These are phyloP conservation scores for Hygrocybe coccinea DNA, from an alignment of 768 basidiomycete genomes.

Conservation along the genomic window DNA sequence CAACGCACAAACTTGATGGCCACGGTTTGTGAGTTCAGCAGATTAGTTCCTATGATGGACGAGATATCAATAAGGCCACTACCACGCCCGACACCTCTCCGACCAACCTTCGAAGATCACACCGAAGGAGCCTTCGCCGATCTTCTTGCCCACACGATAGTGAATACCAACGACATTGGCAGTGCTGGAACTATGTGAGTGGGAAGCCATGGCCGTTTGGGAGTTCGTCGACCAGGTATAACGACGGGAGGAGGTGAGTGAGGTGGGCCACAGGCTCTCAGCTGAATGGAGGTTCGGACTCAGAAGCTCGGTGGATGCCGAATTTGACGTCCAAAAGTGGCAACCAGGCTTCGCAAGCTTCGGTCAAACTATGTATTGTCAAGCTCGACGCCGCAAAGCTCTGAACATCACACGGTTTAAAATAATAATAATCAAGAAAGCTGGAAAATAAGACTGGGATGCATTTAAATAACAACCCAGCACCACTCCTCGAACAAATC, in stretches of 20 bases:
- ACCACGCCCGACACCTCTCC: slow-evolving; percentile 8
- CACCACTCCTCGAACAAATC: no score
- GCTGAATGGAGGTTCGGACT: no score
- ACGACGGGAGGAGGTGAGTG: slow-evolving; percentile 19
- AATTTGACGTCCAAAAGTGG: neutral
- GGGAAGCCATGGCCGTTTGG: slow-evolving; percentile 55
- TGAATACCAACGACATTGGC: slow-evolving; percentile 90
- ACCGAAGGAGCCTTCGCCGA: slow-evolving; percentile 97
- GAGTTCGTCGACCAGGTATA: slow-evolving; percentile 5
- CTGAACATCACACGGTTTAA: no score
- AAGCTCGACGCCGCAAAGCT: no score
- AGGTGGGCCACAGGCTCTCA: neutral
- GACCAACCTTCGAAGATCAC: slow-evolving; percentile 84
- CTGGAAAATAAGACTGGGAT: no score
- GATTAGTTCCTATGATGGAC: slow-evolving; percentile 71
- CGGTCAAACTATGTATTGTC: no score
- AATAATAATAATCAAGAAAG: no score
- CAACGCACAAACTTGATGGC: slow-evolving; percentile 98
- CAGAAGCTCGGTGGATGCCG: neutral
- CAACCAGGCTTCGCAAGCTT: neutral
- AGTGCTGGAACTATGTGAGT: slow-evolving; percentile 54
- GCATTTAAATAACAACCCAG: no score
- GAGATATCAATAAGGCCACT: slow-evolving; percentile 8
- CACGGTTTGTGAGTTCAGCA: slow-evolving; percentile 96
- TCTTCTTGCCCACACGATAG: slow-evolving; percentile 97